Base-by-base conservation (phyloP, 106 monocot genomes). In the Allium fistulosum region DNA sequence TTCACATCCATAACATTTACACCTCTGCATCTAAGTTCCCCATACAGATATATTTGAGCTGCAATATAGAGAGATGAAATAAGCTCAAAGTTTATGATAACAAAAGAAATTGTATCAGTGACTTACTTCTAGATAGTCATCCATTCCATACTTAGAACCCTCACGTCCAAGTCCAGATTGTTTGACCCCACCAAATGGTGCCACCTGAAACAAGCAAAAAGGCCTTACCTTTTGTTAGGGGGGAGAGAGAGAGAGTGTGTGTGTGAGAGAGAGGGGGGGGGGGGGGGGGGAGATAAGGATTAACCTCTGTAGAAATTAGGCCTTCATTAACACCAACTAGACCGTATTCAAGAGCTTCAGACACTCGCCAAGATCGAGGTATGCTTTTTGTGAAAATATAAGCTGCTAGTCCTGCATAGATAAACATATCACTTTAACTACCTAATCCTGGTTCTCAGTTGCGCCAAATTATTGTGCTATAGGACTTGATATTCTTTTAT, bases 111-210 rank as follows among this genome's bases (percentile, higher is more conserved):
- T 63, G 37, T 28, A 28, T 48, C 22, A 4, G 16, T 0, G 9
- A 12, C 57, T 74, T 71, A 97, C 97, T 70, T 97, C 92, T 49
- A 97, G 49, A 67, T 79, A 92, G 22, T 97, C 97, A 50, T 97
- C 92, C 50, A 97, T 83, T 53, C 97, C 97, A 80, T 97, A 97
- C 79, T 97, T 97, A 48, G 97, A 97, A 57, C 97, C 97, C 79
- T 97, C 97, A 69, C 97, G 69, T 69, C 97, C 97, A 71, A 97
- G 92, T 49, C 96, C 96, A 56, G 96, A 97, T 62, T 97, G 86
- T 78, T 97, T 97, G 63, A 84, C 50, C 11, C 96, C 96, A 73
- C 96, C 96, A 92, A 97, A 97, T 50, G 97, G 97, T 65, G 97
- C 97, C 50, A 97, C 89, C 97, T 97, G 9, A 67, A 46, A 47